These are phyloP conservation scores for Jatropha podagrica DNA, from an alignment of 441 rosid genomes.

Conservation along the genomic window DNA sequence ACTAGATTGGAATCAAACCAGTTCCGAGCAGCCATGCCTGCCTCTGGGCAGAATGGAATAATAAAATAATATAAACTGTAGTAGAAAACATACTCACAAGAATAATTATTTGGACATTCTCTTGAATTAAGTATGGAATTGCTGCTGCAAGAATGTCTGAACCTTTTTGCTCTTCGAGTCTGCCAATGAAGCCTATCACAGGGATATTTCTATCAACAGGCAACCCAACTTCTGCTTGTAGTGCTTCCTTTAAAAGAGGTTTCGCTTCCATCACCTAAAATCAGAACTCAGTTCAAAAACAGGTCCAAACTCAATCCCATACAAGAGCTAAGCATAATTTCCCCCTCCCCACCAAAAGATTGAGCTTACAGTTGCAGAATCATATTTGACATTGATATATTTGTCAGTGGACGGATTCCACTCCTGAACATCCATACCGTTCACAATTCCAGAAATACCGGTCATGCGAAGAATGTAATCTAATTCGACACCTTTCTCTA, in stretches of 20 bases:
- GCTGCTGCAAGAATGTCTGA: slow-evolving; percentile 84
- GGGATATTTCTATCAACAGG: slow-evolving; percentile 75
- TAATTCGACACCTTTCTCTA: slow-evolving; percentile 75
- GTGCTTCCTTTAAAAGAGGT: slow-evolving; percentile 78
- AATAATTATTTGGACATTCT: slow-evolving; percentile 65
- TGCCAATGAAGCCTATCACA: slow-evolving; percentile 84
- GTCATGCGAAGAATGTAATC: slow-evolving; percentile 52
- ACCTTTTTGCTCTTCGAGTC: slow-evolving; percentile 95
- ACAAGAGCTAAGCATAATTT: background rate
- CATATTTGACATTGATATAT: slow-evolving; percentile 62
- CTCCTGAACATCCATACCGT: slow-evolving; percentile 96
- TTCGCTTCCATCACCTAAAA: slow-evolving; percentile 73
- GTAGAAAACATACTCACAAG: slow-evolving; percentile 51
- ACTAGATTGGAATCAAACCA: too few relatives aligned
- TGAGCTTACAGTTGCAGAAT: slow-evolving; percentile 56
- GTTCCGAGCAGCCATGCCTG: too few relatives aligned
- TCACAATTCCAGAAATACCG: slow-evolving; percentile 66
- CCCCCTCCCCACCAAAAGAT: too few relatives aligned
- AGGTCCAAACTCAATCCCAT: too few relatives aligned
- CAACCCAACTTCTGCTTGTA: slow-evolving; percentile 85
- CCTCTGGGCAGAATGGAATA: too few relatives aligned
- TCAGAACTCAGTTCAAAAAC: too few relatives aligned
- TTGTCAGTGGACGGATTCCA: slow-evolving; percentile 89
- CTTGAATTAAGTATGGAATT: slow-evolving; percentile 51
- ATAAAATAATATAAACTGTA: too few relatives aligned